phyloP scores from a whole-genome alignment of 2,329 filamentous ascomycete genomes.

The Claviceps fusiformis region DNA sequence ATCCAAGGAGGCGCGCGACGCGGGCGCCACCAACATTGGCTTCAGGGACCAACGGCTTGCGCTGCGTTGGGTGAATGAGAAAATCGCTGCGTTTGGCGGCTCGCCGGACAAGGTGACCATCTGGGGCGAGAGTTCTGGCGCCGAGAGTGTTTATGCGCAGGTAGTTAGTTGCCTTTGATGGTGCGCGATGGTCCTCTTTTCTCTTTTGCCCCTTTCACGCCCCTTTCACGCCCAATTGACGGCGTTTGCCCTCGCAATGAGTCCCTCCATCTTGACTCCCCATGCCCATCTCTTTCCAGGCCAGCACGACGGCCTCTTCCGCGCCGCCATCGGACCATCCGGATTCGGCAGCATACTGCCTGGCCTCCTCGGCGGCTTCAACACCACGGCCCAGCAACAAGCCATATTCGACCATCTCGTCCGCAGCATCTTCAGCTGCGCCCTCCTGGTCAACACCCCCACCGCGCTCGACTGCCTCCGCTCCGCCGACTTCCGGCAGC shows the following conservation, averaged over 20 bases:
- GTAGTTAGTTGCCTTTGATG: slow-evolving; percentile 32
- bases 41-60: slow-evolving; percentile 34
- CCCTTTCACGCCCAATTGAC: too few relatives aligned
- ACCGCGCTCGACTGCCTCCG: not conserved
- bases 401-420: not conserved
- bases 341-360: not conserved
- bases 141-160: slow-evolving; percentile 29
- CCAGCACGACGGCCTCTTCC: not conserved
- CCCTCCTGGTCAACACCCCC: not conserved
- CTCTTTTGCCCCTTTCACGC: not conserved
- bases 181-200: not conserved
- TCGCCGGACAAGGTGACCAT: slow-evolving; percentile 32
- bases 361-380: not conserved
- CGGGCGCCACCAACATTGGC: slow-evolving; percentile 34
- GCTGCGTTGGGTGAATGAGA: slow-evolving; percentile 33
- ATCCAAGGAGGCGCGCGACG: slow-evolving; percentile 23
- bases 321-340: not conserved
- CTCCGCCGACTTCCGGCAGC: not conserved
- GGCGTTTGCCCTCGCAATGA: too few relatives aligned
- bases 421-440: not conserved
- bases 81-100: slow-evolving; percentile 31
- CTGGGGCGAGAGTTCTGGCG: slow-evolving; percentile 38
- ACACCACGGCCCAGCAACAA: not conserved
- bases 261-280: not conserved
- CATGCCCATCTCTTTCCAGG: not conserved